Conservation (phyloP, 768 basidiomycete genomes). For the Paxillus involutus region DNA sequence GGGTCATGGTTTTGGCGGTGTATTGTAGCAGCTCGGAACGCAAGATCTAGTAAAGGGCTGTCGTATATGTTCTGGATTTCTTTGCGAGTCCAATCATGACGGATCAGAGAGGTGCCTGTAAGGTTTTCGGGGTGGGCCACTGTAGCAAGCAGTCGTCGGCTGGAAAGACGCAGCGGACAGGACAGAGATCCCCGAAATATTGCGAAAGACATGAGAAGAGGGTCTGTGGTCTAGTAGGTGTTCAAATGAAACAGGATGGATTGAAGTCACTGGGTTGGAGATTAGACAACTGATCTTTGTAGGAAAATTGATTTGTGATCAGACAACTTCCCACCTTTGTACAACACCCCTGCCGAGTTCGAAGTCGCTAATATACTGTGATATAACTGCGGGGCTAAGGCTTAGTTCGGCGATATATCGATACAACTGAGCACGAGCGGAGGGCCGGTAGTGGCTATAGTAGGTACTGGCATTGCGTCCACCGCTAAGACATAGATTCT, state of each 20-base stretch:
- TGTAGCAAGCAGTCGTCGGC: constrained; percentile 60
- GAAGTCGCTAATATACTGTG: background rate
- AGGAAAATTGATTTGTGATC: background rate
- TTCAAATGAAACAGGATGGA: too few relatives aligned
- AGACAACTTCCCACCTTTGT: background rate
- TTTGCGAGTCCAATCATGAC: constrained; percentile 70
- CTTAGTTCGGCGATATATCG: background rate
- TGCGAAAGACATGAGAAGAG: constrained; percentile 12
- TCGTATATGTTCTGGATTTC: constrained; percentile 89
- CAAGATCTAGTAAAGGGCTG: constrained; percentile 81
- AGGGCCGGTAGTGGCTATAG: too few relatives aligned
- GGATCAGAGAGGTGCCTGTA: constrained; percentile 30
- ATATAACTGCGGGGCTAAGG: background rate
- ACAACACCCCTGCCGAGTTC: background rate
- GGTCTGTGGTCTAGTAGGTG: background rate
- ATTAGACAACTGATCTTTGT: background rate
- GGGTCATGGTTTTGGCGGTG: constrained; percentile 89
- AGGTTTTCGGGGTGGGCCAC: constrained; percentile 29
- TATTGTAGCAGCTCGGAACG: constrained; percentile 81
- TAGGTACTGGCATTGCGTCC: too few relatives aligned
- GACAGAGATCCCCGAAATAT: constrained; percentile 5
- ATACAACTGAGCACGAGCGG: background rate
- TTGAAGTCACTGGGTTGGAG: background rate
- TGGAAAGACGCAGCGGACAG: constrained; percentile 11
- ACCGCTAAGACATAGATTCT: too few relatives aligned